phyloP scores from a whole-genome alignment of 495 filamentous ascomycete genomes.

The Tuber borchii region DNA sequence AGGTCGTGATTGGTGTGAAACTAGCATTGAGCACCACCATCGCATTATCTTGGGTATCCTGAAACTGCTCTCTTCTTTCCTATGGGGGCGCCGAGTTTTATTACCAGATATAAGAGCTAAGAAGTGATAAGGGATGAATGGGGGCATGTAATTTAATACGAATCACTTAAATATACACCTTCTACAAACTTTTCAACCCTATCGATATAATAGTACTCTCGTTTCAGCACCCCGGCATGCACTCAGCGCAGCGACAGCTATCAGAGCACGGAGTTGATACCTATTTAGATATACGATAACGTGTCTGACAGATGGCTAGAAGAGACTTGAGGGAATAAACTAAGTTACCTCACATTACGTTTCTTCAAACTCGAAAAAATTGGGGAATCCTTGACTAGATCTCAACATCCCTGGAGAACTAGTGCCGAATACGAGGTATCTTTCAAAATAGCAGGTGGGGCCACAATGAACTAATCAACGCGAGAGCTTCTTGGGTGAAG shows the following conservation, averaged over 20 bases:
- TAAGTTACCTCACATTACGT: background rate
- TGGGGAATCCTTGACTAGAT: background rate
- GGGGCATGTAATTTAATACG: background rate
- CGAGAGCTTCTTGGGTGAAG: background rate
- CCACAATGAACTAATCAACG: background rate
- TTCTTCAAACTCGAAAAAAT: background rate
- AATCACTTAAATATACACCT: background rate
- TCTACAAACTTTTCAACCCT: background rate
- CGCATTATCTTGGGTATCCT: background rate
- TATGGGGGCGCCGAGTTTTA: background rate
- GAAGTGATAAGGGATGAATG: background rate
- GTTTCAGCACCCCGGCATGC: background rate
- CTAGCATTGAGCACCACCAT: background rate
- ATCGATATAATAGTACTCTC: background rate
- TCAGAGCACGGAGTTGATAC: background rate
- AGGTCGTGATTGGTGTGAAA: background rate
- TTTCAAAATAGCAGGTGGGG: background rate
- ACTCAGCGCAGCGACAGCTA: background rate
- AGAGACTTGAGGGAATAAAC: background rate
- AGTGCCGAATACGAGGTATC: background rate
- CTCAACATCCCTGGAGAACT: background rate
- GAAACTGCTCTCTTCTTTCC: background rate
- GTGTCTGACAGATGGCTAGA: background rate
- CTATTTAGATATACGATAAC: background rate
- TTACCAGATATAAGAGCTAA: background rate